Conservation (phyloP, 305 asterid species). For the Fraxinus sp. region DNA sequence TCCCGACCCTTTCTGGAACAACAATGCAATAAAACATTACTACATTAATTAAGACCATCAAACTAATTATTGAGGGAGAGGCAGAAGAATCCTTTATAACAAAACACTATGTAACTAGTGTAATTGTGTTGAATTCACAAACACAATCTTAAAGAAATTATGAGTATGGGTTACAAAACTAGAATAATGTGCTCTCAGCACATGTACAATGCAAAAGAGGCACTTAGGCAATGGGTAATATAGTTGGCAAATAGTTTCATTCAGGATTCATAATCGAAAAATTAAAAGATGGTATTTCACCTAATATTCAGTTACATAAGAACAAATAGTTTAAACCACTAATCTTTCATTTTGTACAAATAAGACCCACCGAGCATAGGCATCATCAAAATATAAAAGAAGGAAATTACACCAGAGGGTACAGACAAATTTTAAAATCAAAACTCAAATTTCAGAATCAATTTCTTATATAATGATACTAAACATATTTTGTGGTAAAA, state of each 20-base stretch:
- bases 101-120: neutral
- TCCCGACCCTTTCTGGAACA: slow-evolving; percentile 61
- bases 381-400: neutral
- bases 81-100: neutral
- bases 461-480: neutral
- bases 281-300: neutral
- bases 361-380: neutral
- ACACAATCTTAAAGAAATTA: neutral
- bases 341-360: neutral
- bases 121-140: neutral
- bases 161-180: neutral
- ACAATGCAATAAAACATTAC: slow-evolving; percentile 6
- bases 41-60: slow-evolving; percentile 4
- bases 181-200: neutral
- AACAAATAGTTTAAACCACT: neutral
- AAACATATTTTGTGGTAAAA: neutral
- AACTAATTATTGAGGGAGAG: neutral
- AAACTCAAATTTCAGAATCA: neutral
- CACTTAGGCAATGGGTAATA: neutral
- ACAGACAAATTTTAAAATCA: neutral
- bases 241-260: neutral
- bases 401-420: neutral
- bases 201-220: neutral
- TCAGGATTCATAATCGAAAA: neutral
- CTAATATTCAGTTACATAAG: neutral